phyloP scores from a whole-genome alignment of 116 monocot genomes.

The Posidonia oceanica region DNA sequence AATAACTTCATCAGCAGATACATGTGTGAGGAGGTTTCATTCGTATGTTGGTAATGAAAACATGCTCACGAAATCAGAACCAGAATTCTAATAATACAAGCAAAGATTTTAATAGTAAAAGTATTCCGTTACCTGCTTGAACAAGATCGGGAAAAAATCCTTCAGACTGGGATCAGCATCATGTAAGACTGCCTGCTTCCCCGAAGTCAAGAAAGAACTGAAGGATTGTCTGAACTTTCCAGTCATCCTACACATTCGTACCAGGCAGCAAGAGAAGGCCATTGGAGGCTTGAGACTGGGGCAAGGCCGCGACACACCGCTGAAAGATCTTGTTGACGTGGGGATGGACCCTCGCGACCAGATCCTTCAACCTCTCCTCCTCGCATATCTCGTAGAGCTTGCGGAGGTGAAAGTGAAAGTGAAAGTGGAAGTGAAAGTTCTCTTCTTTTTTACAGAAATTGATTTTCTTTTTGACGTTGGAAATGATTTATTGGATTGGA shows the following conservation, averaged over 20 bases:
- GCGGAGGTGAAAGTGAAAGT: constrained; percentile 28
- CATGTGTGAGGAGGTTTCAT: too few relatives aligned
- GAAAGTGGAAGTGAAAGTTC: background rate
- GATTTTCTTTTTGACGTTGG: background rate
- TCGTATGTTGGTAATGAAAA: too few relatives aligned
- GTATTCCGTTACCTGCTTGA: constrained; percentile 59
- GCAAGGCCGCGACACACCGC: constrained; percentile 42
- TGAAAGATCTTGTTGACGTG: constrained; percentile 89
- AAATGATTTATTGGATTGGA: background rate
- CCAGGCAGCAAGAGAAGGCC: constrained; percentile 45
- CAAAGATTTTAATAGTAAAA: background rate
- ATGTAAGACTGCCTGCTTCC: constrained; percentile 80
- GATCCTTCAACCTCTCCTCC: constrained; percentile 56
- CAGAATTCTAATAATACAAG: background rate
- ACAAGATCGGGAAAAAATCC: constrained; percentile 79
- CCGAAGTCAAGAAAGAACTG: constrained; percentile 99
- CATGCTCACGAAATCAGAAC: too few relatives aligned
- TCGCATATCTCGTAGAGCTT: constrained; percentile 75
- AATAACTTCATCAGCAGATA: too few relatives aligned
- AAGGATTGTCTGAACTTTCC: constrained; percentile 42
- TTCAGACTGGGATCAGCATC: constrained; percentile 82
- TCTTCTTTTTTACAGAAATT: background rate
- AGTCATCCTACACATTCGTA: too few relatives aligned
- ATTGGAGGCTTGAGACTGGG: constrained; percentile 60
- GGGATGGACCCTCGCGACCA: constrained; percentile 71